Percentiles rank a stretch among this genome's conserved stretches.
phyloP scores from a whole-genome alignment of 1,284 basidiomycete species.

The Tetrapyrgos nigripes region DNA sequence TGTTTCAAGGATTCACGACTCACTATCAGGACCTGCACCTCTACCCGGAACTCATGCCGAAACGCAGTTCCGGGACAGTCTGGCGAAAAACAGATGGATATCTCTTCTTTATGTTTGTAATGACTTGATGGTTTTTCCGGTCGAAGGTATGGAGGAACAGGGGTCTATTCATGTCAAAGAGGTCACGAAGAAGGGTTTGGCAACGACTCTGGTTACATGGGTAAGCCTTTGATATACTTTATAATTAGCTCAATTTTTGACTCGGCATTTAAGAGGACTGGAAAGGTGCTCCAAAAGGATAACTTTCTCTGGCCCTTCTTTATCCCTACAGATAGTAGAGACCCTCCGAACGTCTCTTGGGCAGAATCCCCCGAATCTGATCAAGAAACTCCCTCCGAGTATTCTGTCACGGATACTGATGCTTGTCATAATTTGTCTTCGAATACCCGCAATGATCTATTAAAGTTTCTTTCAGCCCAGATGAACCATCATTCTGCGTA shows the following conservation, averaged over 20 bases:
- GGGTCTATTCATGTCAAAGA: not conserved
- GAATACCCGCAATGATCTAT: not conserved
- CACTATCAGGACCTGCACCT: not conserved
- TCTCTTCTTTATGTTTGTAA: constrained; percentile 8
- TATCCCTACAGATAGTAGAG: not conserved
- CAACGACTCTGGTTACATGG: constrained; percentile 1
- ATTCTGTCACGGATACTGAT: not conserved
- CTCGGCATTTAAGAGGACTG: not conserved
- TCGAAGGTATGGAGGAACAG: not conserved
- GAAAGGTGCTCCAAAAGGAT: not conserved
- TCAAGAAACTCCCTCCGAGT: no score
- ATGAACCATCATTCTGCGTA: constrained; percentile 12
- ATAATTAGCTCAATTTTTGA: no score
- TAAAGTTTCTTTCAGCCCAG: not conserved
- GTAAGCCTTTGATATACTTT: not conserved
- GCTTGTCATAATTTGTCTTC: not conserved
- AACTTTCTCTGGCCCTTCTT: constrained; percentile 9
- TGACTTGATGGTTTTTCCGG: not conserved
- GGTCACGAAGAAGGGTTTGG: not conserved
- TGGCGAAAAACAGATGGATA: not conserved
- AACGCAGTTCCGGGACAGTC: not conserved
- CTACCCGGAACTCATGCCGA: not conserved
- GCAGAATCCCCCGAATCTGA: not conserved
- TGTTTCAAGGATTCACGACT: not conserved
- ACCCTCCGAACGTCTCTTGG: not conserved